Conservation (phyloP, 345 rosid genomes). For the Mangifera indica region DNA sequence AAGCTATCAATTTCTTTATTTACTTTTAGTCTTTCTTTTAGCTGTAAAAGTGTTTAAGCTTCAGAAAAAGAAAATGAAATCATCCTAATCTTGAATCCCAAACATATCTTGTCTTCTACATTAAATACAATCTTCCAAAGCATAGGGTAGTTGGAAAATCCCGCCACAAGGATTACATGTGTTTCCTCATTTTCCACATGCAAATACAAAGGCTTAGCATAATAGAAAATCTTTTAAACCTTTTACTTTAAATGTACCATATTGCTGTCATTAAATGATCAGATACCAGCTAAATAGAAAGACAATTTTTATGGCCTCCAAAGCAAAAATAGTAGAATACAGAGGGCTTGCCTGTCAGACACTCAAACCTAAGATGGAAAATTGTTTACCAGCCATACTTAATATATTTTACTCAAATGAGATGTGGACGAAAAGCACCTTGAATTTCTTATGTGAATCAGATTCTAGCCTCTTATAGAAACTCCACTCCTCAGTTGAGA, state of each 20-base stretch:
- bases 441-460: slow-evolving; percentile 77
- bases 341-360: background rate
- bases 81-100: background rate
- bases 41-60: background rate
- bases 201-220: background rate
- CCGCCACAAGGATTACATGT: background rate
- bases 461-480: slow-evolving; percentile 82
- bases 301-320: background rate
- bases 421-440: slow-evolving; percentile 41
- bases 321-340: background rate
- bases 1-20: background rate
- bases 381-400: background rate
- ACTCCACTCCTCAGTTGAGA: slow-evolving; percentile 77
- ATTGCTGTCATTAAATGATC: background rate
- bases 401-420: slow-evolving; percentile 2
- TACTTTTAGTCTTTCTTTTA: background rate
- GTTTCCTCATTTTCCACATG: background rate
- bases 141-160: background rate
- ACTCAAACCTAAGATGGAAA: slow-evolving; percentile 2
- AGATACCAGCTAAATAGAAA: background rate
- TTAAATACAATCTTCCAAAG: background rate
- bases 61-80: background rate
- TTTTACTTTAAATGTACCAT: background rate
- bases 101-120: background rate
- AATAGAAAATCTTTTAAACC: background rate